Conservation (phyloP, 768 basidiomycete genomes). For the Rhodotorula paludigena region DNA sequence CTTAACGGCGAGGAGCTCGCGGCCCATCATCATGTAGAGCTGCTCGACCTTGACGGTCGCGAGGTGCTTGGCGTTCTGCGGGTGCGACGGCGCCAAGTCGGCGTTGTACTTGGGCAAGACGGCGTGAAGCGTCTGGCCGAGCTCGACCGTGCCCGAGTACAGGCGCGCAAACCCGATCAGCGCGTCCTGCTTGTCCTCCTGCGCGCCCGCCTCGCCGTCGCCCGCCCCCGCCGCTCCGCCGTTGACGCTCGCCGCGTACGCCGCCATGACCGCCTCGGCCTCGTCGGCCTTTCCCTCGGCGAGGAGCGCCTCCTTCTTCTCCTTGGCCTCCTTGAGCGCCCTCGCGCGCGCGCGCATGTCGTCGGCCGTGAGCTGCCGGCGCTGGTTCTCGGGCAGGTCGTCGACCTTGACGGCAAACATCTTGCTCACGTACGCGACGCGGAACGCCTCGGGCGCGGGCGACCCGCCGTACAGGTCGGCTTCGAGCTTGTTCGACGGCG, state of each 20-base stretch:
- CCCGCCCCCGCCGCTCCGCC: neutral
- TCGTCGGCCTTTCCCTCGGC: conserved; percentile 35
- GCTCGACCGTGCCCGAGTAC: conserved; percentile 77
- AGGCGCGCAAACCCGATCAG: conserved; percentile 89
- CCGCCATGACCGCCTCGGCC: conserved; percentile 11
- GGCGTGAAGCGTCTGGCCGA: conserved; percentile 62
- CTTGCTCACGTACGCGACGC: conserved; percentile 89
- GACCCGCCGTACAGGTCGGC: conserved; percentile 71
- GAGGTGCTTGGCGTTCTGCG: conserved; percentile 64
- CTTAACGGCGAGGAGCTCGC: conserved; percentile 79
- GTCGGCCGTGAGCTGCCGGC: conserved; percentile 68
- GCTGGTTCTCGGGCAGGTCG: conserved; percentile 82
- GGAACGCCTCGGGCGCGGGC: conserved; percentile 55
- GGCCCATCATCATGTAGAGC: conserved; percentile 96
- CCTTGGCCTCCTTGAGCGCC: conserved; percentile 50
- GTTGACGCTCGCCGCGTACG: conserved; percentile 26
- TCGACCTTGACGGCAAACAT: conserved; percentile 87
- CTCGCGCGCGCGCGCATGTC: conserved; percentile 60
- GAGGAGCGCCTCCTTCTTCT: conserved; percentile 42
- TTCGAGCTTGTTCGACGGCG: conserved; percentile 76
- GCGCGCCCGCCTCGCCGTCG: conserved; percentile 6
- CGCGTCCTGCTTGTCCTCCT: conserved; percentile 53
- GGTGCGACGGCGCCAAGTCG: conserved; percentile 60
- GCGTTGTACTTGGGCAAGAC: conserved; percentile 81
- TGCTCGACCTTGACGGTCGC: conserved; percentile 60